Conservation (phyloP, 495 filamentous ascomycete genomes). For the Chlorociboria aeruginascens region DNA sequence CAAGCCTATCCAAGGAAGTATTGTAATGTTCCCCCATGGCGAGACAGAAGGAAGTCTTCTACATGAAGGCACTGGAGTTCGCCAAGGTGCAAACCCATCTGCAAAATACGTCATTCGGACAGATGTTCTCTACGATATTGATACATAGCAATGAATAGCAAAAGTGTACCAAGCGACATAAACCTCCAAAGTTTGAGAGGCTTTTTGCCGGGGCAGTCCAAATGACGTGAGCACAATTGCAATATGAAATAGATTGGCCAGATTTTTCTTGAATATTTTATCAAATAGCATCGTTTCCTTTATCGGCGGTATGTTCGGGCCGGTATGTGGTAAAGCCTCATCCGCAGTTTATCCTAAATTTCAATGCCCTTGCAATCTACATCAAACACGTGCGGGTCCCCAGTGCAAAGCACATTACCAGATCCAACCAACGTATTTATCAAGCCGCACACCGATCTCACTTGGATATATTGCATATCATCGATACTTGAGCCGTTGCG, state of each 20-base stretch:
- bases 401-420: not conserved
- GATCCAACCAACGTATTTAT: not conserved
- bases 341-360: constrained; percentile 10
- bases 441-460: too few relatives aligned
- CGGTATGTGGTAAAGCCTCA: not conserved
- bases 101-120: constrained; percentile 37
- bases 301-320: not conserved
- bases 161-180: too few relatives aligned
- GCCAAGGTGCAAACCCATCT: constrained; percentile 21
- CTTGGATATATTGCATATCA: too few relatives aligned
- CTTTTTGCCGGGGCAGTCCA: too few relatives aligned
- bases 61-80: constrained; percentile 36
- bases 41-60: constrained; percentile 30
- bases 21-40: constrained; percentile 35
- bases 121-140: constrained; percentile 36
- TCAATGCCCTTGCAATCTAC: not conserved
- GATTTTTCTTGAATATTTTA: not conserved
- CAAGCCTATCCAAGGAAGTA: constrained; percentile 33
- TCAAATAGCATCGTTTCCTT: not conserved
- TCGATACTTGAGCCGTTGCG: not conserved
- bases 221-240: too few relatives aligned
- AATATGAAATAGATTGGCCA: not conserved
- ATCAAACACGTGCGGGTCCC: constrained; percentile 1
- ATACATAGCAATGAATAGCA: constrained; percentile 5
- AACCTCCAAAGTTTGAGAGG: too few relatives aligned